Evolutionary conservation across 768 basidiomycete genomes (phyloP), one percentile per base, ranked within the genome.

Genomic region (Plicaturopsis crispa): DNA sequence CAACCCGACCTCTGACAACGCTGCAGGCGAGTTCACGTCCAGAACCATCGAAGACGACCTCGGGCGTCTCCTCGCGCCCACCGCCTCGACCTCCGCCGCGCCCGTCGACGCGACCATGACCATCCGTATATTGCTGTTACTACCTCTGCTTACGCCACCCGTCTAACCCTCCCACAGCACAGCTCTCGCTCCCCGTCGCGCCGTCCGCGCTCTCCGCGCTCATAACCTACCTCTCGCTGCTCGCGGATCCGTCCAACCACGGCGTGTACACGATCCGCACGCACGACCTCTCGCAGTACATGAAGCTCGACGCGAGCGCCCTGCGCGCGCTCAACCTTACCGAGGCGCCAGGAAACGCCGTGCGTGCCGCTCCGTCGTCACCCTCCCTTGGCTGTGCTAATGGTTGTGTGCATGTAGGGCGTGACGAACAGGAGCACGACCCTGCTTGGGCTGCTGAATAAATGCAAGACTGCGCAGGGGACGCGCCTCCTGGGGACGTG

Each of bases 391-490:
- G 6, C 24, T 32, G n/a, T 30, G 28, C 24, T 10, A 24, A 33
- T 11, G 4, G n/a, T 34, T 33, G 39, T 39, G 44, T 24, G 12
- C 17, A 3, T 30, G 20, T 41, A 80, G 75, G 73, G 71, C 30
- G 73, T 72, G 5, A 65, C 75, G 2, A 80, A 78, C 38, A 84
- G 87, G 52, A 92, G 85, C 46, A 87, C 85, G 21, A 93, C 89
- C 3, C 57, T 99, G 4, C 78, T 92, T 38, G 92, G 92, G 1
- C 64, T 96, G 6, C 62, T 99, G 41, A 96, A 98, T 57, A 87
- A 86, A 49, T 96, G 94, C 67, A 96, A 96, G 62, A 98, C 96
- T 0, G 79, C 88, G 0, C 96, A 99, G 54, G 96, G 96, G 0
- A 80, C 86, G 11, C 67, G 96, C 39, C 57, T 96, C 28, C 68